Evolutionary conservation across 1,284 basidiomycete genomes (phyloP).

Genomic region (Austroboletus rostrupii): DNA sequence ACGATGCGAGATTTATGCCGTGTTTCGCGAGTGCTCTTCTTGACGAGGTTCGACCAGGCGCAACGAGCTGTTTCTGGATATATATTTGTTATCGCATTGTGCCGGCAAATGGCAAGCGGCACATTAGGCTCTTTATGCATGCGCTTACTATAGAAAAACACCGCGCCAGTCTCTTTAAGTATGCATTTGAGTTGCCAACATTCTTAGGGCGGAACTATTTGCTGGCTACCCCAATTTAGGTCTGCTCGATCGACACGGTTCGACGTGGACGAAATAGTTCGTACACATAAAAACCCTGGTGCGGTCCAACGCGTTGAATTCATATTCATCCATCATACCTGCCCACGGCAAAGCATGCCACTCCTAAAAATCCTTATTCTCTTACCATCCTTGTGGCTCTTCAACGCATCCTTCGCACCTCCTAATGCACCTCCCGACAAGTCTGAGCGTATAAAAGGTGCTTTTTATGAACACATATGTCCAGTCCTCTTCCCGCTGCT

Average conservation of each 20-base stretch:
- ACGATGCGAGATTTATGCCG: no score
- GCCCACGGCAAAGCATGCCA: slow-evolving; percentile 13
- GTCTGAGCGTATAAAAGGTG: slow-evolving; percentile 19
- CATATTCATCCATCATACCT: background rate
- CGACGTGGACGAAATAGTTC: background rate
- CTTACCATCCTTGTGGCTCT: slow-evolving; percentile 25
- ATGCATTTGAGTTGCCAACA: no score
- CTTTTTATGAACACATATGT: slow-evolving; percentile 21
- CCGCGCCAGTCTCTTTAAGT: no score
- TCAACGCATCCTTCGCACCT: slow-evolving; percentile 25
- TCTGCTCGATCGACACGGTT: background rate
- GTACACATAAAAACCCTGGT: slow-evolving; percentile 13
- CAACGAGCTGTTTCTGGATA: no score
- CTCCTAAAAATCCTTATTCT: slow-evolving; percentile 22
- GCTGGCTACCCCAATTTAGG: no score
- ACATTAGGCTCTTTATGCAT: no score
- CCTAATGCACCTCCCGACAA: slow-evolving; percentile 18
- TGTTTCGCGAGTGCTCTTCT: no score
- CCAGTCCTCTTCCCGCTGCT: slow-evolving; percentile 18
- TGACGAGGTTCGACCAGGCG: no score
- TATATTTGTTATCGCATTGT: no score
- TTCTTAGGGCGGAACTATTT: no score
- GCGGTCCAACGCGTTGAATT: background rate
- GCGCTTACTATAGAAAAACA: no score
- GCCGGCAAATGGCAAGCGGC: no score